phyloP scores from a whole-genome alignment of 352 stramenopile species.

The Phytophthora sp. region DNA sequence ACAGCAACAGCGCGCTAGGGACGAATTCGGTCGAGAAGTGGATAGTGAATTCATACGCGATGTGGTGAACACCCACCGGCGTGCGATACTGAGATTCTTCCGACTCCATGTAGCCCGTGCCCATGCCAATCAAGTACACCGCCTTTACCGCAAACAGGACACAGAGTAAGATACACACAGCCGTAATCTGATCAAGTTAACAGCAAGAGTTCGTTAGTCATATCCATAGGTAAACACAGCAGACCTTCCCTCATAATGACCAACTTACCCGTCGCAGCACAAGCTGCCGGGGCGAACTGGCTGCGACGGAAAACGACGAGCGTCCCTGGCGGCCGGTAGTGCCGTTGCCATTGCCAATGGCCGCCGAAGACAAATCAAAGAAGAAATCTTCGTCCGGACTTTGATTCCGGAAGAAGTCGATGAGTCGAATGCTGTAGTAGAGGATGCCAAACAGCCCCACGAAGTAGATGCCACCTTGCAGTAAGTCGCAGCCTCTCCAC shows the following conservation, averaged over 20 bases:
- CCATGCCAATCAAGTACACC: constrained; percentile 77
- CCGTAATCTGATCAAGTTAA: constrained; percentile 61
- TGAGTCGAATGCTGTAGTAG: constrained; percentile 84
- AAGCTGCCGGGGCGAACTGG: constrained; percentile 57
- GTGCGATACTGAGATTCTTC: constrained; percentile 68
- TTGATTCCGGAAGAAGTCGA: constrained; percentile 82
- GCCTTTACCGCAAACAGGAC: constrained; percentile 72
- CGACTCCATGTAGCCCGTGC: constrained; percentile 62
- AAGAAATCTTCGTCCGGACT: constrained; percentile 82
- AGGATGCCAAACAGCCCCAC: constrained; percentile 67
- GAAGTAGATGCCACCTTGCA: constrained; percentile 71
- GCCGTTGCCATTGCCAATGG: constrained; percentile 35
- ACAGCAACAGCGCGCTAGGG: constrained; percentile 66
- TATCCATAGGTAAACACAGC: constrained; percentile 15
- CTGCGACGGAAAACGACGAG: constrained; percentile 29
- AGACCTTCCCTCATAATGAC: constrained; percentile 3
- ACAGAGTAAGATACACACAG: constrained; percentile 74
- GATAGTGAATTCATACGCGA: constrained; percentile 75
- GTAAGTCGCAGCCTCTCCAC: constrained; percentile 72
- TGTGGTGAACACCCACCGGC: constrained; percentile 68
- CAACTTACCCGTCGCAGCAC: constrained; percentile 65
- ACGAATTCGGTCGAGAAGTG: constrained; percentile 82
- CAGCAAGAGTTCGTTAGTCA: constrained; percentile 12
- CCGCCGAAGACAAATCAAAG: constrained; percentile 67
- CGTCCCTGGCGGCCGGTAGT: constrained; percentile 4